Evolutionary conservation across 1,284 basidiomycete genomes (phyloP).

Genomic region (Cutaneotrichosporon dermatis): DNA sequence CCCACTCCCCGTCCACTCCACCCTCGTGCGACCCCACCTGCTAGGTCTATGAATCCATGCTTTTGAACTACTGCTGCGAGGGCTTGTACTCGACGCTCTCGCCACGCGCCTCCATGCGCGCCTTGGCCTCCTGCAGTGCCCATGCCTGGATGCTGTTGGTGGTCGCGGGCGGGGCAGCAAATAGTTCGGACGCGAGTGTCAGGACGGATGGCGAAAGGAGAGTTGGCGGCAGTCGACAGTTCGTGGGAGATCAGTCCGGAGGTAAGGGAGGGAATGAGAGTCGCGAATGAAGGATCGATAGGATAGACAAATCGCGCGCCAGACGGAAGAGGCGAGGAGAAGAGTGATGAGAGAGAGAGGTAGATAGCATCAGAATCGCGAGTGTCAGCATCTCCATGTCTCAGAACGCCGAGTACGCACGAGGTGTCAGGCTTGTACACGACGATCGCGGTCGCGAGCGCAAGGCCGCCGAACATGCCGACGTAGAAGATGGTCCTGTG

Average conservation of each 20-base stretch:
- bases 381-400: not conserved
- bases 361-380: not conserved
- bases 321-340: not conserved
- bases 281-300: not conserved
- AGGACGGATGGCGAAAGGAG: too few species aligned
- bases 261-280: too few species aligned
- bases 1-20: too few species aligned
- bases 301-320: not conserved
- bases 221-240: too few species aligned
- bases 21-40: too few species aligned
- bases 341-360: not conserved
- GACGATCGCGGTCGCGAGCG: slow-evolving; percentile 66
- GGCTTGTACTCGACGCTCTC: slow-evolving; percentile 76
- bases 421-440: slow-evolving; percentile 96
- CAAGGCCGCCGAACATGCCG: slow-evolving; percentile 87
- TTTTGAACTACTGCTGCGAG: slow-evolving; percentile 10
- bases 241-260: too few species aligned
- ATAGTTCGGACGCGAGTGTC: too few species aligned
- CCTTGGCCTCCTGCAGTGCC: slow-evolving; percentile 82
- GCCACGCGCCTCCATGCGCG: slow-evolving; percentile 79
- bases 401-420: slow-evolving; percentile 52
- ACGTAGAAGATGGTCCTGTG: slow-evolving; percentile 65
- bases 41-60: slow-evolving; percentile 1
- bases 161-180: not conserved
- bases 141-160: slow-evolving; percentile 72